Conservation (phyloP, 2,329 filamentous ascomycete genomes). For the Sporothrix sp. region DNA sequence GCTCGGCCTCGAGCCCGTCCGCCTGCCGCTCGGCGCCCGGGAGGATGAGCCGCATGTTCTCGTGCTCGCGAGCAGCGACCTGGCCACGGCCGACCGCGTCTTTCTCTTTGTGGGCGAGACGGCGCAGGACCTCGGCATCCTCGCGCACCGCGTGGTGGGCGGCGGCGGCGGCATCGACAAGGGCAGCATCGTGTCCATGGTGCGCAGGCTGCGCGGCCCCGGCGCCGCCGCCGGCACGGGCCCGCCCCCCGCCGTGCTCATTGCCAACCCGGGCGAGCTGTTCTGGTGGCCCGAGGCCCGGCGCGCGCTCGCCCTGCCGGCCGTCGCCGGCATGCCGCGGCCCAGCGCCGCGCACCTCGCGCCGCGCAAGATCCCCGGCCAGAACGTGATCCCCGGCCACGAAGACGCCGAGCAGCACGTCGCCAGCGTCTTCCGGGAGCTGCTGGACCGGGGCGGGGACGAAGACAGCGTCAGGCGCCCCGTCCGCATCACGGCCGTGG, state of each 20-base stretch:
- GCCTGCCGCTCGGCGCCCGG: constrained; percentile 48
- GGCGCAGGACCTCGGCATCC: constrained; percentile 61
- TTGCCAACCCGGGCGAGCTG: constrained; percentile 70
- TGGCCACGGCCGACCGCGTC: constrained; percentile 50
- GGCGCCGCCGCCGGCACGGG: background rate
- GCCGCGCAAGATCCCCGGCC: constrained; percentile 38
- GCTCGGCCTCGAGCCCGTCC: constrained; percentile 49
- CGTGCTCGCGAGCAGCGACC: constrained; percentile 51
- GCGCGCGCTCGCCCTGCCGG: constrained; percentile 47
- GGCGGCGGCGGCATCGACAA: constrained; percentile 55
- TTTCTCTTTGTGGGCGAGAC: constrained; percentile 67
- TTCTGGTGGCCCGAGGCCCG: constrained; percentile 61
- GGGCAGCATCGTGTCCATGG: constrained; percentile 61
- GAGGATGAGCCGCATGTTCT: constrained; percentile 49
- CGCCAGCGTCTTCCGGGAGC: constrained; percentile 52
- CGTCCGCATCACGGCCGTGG: constrained; percentile 59
- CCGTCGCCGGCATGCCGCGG: constrained; percentile 51
- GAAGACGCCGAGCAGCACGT: constrained; percentile 51
- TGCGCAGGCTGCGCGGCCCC: constrained; percentile 21
- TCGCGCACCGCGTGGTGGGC: constrained; percentile 59
- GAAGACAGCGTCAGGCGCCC: background rate
- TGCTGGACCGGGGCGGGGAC: constrained; percentile 39
- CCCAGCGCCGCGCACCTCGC: constrained; percentile 48
- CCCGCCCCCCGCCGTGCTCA: constrained; percentile 45
- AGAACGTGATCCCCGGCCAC: constrained; percentile 57